Evolutionary conservation across 306 rosid genomes (phyloP).

Genomic region (Pyrus betulifolia): DNA sequence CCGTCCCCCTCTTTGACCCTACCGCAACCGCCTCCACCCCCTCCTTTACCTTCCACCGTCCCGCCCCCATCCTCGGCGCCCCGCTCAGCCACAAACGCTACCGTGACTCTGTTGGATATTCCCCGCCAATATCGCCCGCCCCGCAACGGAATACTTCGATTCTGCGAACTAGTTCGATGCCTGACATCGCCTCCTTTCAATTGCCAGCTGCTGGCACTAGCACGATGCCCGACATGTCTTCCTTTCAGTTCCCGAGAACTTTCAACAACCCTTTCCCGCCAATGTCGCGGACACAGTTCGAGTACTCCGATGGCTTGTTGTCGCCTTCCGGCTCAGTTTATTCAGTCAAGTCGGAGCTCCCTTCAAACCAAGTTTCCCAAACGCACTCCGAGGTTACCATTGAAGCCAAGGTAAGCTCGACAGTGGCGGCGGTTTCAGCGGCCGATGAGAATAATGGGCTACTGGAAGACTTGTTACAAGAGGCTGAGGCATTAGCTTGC

Average conservation of each 20-base stretch:
- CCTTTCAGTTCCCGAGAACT: conserved; percentile 39
- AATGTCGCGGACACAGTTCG: conserved; percentile 29
- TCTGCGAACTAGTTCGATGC: background rate
- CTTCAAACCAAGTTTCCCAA: conserved; percentile 57
- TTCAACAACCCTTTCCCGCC: conserved; percentile 25
- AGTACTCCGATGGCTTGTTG: conserved; percentile 8
- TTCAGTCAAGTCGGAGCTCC: conserved; percentile 45
- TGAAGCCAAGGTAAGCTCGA: conserved; percentile 22
- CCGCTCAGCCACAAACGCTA: conserved; percentile 45
- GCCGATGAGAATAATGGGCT: conserved; percentile 18
- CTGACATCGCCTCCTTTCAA: conserved; percentile 27
- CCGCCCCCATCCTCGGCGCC: conserved; percentile 36
- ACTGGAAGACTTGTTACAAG: conserved; percentile 49
- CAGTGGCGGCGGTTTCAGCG: background rate
- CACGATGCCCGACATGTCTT: background rate
- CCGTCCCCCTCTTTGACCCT: conserved; percentile 12
- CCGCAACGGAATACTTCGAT: background rate
- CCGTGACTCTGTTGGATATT: conserved; percentile 8
- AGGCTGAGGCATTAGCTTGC: conserved; percentile 35
- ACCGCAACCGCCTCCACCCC: background rate
- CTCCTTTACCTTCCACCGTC: conserved; percentile 59
- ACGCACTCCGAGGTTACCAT: conserved; percentile 19
- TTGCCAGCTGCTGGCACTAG: background rate
- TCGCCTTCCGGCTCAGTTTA: conserved; percentile 3
- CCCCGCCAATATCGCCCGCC: conserved; percentile 15